phyloP scores from a whole-genome alignment of 352 stramenopile genomes.

The Phytophthora agathidicida region DNA sequence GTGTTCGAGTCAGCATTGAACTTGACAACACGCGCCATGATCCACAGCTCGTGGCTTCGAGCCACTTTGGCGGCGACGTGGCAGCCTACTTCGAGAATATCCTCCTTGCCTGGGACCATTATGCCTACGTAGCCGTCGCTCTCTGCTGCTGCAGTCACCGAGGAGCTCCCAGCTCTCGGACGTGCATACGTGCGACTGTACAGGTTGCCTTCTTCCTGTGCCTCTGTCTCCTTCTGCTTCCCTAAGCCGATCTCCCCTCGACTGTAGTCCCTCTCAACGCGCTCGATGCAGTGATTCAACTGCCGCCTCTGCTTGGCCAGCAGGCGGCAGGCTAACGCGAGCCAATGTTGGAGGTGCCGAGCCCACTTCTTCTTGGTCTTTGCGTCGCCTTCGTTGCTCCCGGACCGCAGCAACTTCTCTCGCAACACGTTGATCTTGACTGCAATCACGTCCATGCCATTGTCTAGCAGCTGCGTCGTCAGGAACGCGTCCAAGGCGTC shows the following conservation, averaged over 20 bases:
- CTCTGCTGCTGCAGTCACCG: background rate
- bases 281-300: constrained; percentile 52
- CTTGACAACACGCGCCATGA: constrained; percentile 91
- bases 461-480: constrained; percentile 80
- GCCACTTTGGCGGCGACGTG: constrained; percentile 81
- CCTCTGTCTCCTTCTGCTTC: constrained; percentile 28
- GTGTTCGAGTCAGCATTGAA: constrained; percentile 91
- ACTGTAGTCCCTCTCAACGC: constrained; percentile 60
- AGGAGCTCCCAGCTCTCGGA: constrained; percentile 26
- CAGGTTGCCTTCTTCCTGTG: constrained; percentile 30
- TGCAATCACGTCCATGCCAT: constrained; percentile 74
- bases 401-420: constrained; percentile 48
- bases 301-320: constrained; percentile 62
- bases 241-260: constrained; percentile 38
- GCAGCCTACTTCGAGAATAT: constrained; percentile 51
- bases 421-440: constrained; percentile 71
- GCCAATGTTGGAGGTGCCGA: constrained; percentile 67
- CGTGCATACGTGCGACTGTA: constrained; percentile 42
- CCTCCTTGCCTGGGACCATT: constrained; percentile 35
- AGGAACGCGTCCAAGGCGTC: constrained; percentile 70
- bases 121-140: constrained; percentile 19
- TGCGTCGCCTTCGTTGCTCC: constrained; percentile 21
- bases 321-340: constrained; percentile 61
- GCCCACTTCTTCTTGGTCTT: constrained; percentile 52
- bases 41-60: constrained; percentile 89